A percentile compares a stretch with the other conserved stretches of the same genome.
These are phyloP conservation scores for Pterocarpus macrocarpus DNA, from an alignment of 306 rosid genomes.

Conservation along the genomic window DNA sequence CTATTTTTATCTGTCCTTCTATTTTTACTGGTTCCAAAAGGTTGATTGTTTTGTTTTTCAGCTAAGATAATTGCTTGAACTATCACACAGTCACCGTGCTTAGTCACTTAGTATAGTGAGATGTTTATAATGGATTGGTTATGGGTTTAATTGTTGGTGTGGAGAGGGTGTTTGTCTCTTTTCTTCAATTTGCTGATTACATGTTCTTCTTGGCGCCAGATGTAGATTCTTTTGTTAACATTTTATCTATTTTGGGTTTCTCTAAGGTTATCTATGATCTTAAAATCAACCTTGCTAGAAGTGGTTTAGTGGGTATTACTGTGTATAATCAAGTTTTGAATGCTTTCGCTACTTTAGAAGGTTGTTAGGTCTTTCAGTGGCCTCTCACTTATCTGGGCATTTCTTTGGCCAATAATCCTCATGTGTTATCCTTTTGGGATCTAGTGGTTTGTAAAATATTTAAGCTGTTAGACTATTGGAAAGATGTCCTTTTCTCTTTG, in stretches of 20 bases:
- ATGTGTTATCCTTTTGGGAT: background rate
- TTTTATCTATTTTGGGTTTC: background rate
- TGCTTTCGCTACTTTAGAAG: background rate
- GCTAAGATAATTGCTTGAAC: too few species aligned
- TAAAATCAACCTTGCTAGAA: background rate
- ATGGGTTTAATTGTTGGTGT: background rate
- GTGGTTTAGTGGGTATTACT: too few species aligned
- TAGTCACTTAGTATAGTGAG: background rate
- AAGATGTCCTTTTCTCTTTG: background rate
- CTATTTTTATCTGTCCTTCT: background rate
- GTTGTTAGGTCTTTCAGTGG: background rate
- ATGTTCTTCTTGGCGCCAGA: background rate
- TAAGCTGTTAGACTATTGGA: background rate
- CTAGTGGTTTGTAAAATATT: background rate
- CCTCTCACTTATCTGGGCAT: background rate
- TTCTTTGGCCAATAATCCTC: background rate
- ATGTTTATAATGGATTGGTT: background rate
- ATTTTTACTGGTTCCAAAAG: background rate
- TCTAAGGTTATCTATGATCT: background rate
- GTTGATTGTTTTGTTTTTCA: too few species aligned
- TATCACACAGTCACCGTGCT: background rate
- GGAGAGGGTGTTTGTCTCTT: background rate
- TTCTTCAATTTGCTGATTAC: background rate
- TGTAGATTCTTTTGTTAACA: background rate
- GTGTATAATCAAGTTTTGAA: background rate